Evolutionary conservation across 2,329 filamentous ascomycete species (phyloP), one percentile per base, ranked within the genome.

Genomic region (Dothideomycetidae sp.): DNA sequence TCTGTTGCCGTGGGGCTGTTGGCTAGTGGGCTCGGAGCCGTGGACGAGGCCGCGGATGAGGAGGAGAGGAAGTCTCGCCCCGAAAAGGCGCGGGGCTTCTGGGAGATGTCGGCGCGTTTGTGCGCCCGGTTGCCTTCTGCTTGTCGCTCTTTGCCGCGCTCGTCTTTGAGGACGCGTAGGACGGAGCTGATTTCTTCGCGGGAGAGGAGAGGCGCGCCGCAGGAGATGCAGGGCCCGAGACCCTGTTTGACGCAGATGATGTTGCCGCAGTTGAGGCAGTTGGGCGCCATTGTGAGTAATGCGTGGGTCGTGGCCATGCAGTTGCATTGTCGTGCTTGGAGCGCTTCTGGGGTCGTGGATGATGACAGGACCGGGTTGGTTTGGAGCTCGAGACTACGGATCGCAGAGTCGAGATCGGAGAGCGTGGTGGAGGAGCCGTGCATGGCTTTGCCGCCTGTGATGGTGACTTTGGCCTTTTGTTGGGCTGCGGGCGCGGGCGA

Each of bases 221-320:
- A 98, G 53, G 82, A 94, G 0, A 88, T 94, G 57, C 90, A 98
- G 0, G 88, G 88, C 0, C 88, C 88, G 1, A 96, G 67, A 0
- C 90, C 90, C 58, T 98, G 86, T 51, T 90, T 86, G 15, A 93
- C 75, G 55, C 90, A 98, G 38, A 96, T 78, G 10, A 98, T 84
- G 56, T 96, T 96, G 42, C 90, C 90, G 50, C 90, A 98, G 31
- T 71, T 78, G 11, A 92, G 63, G 54, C 90, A 98, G 55, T 96
- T 98, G 1, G 90, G 90, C 0, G 86, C 85, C 1, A 88, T 85
- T n/a, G 74, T 74, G 31, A 94, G 78, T 2, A 96, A 70, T 1
- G 88, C 82, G 56, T 98, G 90, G 2, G 82, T 73, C 0, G 81
- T 76, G 0, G 82, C 90, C 51, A 92, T 84, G 56, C 90, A 98